These are phyloP conservation scores for Leishmania amazonensis DNA, from an alignment of 208 protist genomes.

Conservation along the genomic window DNA sequence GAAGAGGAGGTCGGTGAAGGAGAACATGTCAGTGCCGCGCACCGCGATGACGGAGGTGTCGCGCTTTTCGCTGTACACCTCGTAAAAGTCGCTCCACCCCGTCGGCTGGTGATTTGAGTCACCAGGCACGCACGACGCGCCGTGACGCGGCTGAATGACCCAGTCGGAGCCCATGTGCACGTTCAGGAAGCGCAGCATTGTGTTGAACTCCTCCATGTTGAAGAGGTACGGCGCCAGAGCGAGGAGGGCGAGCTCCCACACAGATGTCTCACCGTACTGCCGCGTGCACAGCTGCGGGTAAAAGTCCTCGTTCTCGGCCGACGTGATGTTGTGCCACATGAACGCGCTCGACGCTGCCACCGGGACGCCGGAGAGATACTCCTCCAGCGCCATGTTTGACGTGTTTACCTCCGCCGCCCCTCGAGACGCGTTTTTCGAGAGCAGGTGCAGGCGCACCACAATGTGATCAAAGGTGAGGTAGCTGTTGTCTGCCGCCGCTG, in stretches of 20 bases:
- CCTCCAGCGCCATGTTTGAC: conserved; percentile 13
- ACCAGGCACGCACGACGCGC: conserved; percentile 37
- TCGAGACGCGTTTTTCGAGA: conserved; percentile 35
- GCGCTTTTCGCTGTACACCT: conserved; percentile 66
- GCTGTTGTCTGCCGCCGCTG: conserved; percentile 39
- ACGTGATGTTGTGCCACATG: conserved; percentile 61
- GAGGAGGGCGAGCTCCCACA: conserved; percentile 75
- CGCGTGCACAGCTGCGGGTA: conserved; percentile 78
- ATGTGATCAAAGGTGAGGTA: conserved; percentile 78
- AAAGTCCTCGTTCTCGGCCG: conserved; percentile 46
- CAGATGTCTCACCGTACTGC: conserved; percentile 58
- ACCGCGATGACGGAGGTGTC: conserved; percentile 69
- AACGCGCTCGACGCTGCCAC: conserved; percentile 39
- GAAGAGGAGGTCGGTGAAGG: conserved; percentile 72
- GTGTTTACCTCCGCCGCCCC: conserved; percentile 19
- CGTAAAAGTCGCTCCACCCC: conserved; percentile 67
- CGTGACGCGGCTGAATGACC: conserved; percentile 58
- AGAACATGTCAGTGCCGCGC: conserved; percentile 78
- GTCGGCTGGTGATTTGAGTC: conserved; percentile 63
- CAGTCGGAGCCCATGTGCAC: conserved; percentile 65
- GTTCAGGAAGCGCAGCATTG: conserved; percentile 74
- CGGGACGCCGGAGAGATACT: conserved; percentile 22
- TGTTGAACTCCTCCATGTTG: conserved; percentile 50
- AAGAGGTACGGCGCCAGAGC: conserved; percentile 68
- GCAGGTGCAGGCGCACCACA: conserved; percentile 75